These are phyloP conservation scores for Xylaria sp. DNA, from an alignment of 2,329 filamentous ascomycete species.

Conservation along the genomic window DNA sequence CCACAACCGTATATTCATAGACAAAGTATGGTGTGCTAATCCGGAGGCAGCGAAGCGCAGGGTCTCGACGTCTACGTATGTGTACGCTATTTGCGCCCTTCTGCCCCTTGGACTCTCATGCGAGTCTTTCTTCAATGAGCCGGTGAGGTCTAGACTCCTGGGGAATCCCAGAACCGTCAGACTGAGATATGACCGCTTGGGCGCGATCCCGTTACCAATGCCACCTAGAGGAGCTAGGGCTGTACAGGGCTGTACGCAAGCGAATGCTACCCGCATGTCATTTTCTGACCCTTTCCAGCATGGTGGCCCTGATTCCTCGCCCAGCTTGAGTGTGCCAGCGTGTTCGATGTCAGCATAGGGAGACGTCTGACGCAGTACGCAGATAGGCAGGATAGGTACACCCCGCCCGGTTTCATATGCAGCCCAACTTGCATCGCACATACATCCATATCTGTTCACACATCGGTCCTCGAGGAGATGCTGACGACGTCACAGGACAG, in stretches of 20 bases:
- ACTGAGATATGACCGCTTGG: no score
- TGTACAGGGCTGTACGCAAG: slow-evolving; percentile 2
- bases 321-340: not conserved
- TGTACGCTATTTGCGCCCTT: no score
- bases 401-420: not conserved
- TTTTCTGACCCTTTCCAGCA: not conserved
- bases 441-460: not conserved
- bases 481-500: not conserved
- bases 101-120: no score
- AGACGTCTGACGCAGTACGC: no score
- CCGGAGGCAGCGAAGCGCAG: no score
- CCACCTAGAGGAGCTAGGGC: not conserved
- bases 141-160: no score
- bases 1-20: no score
- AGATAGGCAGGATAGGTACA: no score
- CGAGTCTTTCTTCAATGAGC: no score
- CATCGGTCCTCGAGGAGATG: not conserved
- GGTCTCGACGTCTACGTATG: no score
- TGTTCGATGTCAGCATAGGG: not conserved
- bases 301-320: not conserved
- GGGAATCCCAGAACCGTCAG: no score
- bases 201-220: not conserved
- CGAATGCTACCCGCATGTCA: slow-evolving; percentile 6
- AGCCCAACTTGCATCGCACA: not conserved
- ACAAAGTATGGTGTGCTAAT: no score